phyloP scores from a whole-genome alignment of 2,329 filamentous ascomycete genomes.

The Neofusicoccum sp. region DNA sequence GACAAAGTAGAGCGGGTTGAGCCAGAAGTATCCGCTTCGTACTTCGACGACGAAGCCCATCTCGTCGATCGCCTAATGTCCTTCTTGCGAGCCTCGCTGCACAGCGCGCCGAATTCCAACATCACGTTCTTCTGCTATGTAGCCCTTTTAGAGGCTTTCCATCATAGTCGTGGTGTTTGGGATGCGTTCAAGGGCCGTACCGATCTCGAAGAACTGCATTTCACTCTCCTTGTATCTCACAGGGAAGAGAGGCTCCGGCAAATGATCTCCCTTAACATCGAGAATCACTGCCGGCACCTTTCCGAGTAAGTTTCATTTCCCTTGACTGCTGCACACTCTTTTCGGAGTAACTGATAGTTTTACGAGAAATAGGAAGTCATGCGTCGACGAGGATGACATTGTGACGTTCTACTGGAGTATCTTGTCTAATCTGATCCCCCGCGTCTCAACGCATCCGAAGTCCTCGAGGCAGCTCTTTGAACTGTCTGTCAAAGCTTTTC shows the following conservation, averaged over 20 bases:
- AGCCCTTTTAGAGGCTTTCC: constrained; percentile 39
- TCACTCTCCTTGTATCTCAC: constrained; percentile 34
- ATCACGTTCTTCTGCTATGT: constrained; percentile 29
- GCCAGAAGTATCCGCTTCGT: constrained; percentile 33
- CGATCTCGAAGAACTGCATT: constrained; percentile 32
- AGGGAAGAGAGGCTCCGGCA: constrained; percentile 28
- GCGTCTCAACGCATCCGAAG: constrained; percentile 28
- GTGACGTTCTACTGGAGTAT: constrained; percentile 37
- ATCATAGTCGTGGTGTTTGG: constrained; percentile 40
- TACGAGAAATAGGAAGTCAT: background rate
- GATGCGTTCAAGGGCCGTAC: constrained; percentile 33
- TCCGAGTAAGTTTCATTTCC: background rate
- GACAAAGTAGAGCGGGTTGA: constrained; percentile 34
- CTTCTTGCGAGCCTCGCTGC: constrained; percentile 25
- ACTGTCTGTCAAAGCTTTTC: constrained; percentile 40
- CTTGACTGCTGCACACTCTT: background rate
- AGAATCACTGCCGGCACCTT: constrained; percentile 34
- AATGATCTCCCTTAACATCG: constrained; percentile 33
- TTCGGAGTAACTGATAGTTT: background rate
- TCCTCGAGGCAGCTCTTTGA: constrained; percentile 39
- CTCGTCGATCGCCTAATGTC: constrained; percentile 37
- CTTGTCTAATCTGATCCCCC: constrained; percentile 35
- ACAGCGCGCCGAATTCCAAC: constrained; percentile 24
- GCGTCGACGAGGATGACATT: constrained; percentile 34
- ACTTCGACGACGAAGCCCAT: constrained; percentile 34